Conservation (phyloP, 208 protist species). For the Leishmania arabica region DNA sequence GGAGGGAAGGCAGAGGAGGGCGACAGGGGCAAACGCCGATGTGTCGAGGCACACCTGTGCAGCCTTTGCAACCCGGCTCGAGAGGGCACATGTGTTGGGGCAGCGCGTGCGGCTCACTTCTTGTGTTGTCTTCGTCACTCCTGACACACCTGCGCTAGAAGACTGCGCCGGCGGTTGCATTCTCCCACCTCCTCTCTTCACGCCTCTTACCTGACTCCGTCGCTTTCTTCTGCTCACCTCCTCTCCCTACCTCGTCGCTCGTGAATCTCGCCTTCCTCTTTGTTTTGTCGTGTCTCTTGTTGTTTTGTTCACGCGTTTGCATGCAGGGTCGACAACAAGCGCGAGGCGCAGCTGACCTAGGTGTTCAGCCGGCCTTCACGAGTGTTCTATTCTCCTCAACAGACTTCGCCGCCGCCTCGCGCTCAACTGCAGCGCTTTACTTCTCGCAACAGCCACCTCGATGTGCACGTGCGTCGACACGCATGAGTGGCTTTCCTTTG, state of each 20-base stretch:
- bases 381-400: not conserved
- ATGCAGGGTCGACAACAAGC: no score
- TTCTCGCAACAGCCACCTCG: not conserved
- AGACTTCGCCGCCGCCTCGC: not conserved
- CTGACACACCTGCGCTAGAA: not conserved
- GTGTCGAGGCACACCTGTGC: not conserved
- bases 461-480: not conserved
- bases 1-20: not conserved
- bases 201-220: not conserved
- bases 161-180: not conserved
- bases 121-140: not conserved
- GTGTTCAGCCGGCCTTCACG: not conserved
- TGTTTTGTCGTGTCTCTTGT: not conserved
- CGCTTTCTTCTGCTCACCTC: not conserved
- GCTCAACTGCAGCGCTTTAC: not conserved
- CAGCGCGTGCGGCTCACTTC: not conserved
- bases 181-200: not conserved
- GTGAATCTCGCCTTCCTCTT: not conserved
- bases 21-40: not conserved
- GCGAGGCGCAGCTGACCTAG: not conserved
- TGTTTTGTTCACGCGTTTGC: not conserved
- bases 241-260: not conserved
- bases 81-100: not conserved
- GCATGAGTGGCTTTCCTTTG: constrained; percentile 21
- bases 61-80: not conserved